phyloP scores from a whole-genome alignment of 2,329 filamentous ascomycete species.

The Plectosphaerella plurivora region DNA sequence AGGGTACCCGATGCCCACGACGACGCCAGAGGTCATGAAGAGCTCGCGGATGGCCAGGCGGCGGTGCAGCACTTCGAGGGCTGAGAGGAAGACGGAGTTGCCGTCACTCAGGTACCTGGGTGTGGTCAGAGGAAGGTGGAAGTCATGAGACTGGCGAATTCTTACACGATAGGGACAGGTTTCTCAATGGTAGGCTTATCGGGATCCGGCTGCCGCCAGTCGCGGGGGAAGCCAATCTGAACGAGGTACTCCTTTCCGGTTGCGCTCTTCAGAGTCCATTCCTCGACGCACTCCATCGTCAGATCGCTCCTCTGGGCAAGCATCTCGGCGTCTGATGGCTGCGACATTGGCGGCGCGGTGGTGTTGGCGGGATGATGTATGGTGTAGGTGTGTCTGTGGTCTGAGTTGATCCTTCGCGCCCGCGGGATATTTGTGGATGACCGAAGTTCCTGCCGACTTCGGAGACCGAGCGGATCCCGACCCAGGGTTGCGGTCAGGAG shows the following conservation, averaged over 20 bases:
- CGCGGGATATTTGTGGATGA: background rate
- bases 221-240: constrained; percentile 24
- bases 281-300: background rate
- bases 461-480: background rate
- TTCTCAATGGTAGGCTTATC: constrained; percentile 9
- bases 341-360: background rate
- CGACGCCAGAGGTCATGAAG: constrained; percentile 19
- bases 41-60: constrained; percentile 14
- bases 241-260: constrained; percentile 18
- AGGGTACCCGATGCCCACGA: constrained; percentile 28
- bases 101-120: constrained; percentile 27
- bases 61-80: constrained; percentile 18
- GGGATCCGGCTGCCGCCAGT: constrained; percentile 16
- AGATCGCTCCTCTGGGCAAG: background rate
- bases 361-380: background rate
- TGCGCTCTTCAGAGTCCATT: background rate
- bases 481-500: no score
- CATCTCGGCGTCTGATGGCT: background rate
- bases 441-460: background rate
- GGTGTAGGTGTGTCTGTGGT: background rate
- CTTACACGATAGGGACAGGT: constrained; percentile 19
- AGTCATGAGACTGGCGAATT: background rate
- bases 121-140: background rate
- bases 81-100: constrained; percentile 28
- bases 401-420: background rate